These are phyloP conservation scores for Syncephalastrum contaminatum DNA, from an alignment of 371 early-diverging fungal genomes.

Conservation along the genomic window DNA sequence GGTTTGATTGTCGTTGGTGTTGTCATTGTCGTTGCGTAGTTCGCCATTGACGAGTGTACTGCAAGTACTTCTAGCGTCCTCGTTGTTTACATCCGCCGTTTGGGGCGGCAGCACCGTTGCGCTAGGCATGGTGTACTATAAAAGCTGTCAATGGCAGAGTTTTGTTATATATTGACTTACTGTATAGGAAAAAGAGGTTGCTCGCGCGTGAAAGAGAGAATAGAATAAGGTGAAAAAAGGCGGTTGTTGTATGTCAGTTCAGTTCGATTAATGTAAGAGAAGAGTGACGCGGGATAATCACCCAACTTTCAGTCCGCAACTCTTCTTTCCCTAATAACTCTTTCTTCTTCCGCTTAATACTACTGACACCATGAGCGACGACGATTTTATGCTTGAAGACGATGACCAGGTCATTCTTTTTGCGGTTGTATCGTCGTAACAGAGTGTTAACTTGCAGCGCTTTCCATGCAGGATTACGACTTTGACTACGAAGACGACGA, in stretches of 20 bases:
- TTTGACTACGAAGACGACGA: conserved; percentile 91
- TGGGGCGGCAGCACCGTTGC: conserved; percentile 18
- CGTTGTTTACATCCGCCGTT: conserved; percentile 35
- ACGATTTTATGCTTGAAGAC: conserved; percentile 75
- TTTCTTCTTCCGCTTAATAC: conserved; percentile 1
- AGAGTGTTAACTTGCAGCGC: neutral
- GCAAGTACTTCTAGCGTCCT: conserved; percentile 61
- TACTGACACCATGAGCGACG: conserved; percentile 56
- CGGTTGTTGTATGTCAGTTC: too few relatives aligned
- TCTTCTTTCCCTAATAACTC: conserved; percentile 6
- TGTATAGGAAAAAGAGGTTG: conserved; percentile 1
- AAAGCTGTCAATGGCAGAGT: too few relatives aligned
- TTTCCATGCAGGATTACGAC: conserved; percentile 66
- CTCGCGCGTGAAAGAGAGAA: neutral
- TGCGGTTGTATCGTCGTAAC: neutral
- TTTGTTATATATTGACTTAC: too few relatives aligned
- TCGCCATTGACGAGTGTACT: conserved; percentile 63
- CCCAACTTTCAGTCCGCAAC: too few relatives aligned
- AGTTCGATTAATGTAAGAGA: too few relatives aligned
- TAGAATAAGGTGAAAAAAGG: conserved; percentile 1
- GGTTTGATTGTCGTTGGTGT: conserved; percentile 26
- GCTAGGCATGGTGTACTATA: conserved; percentile 22
- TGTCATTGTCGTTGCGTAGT: conserved; percentile 15
- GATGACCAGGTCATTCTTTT: conserved; percentile 47
- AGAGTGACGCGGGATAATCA: too few relatives aligned